Evolutionary conservation across 192 early-diverging fungal species (phyloP).

Genomic region (Backusella tarrabulga): DNA sequence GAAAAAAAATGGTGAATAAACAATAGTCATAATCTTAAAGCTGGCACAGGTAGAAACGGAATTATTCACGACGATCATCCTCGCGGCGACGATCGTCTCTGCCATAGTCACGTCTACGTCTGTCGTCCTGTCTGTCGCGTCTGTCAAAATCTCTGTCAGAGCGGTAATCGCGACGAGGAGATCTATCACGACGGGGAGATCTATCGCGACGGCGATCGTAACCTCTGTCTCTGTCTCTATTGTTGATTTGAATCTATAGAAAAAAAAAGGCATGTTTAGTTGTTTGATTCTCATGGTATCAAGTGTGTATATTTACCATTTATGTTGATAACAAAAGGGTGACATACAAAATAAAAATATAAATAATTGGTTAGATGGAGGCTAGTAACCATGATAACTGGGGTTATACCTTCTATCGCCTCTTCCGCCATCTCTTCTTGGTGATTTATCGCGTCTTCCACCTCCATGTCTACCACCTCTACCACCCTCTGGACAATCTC

Average conservation of each 20-base stretch:
- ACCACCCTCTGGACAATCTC: conserved; percentile 40
- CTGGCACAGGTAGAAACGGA: neutral
- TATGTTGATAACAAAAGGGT: too few relatives aligned
- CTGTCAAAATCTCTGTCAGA: neutral
- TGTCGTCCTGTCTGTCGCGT: neutral
- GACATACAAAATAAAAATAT: neutral
- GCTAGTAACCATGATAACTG: neutral
- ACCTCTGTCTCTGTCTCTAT: conserved; percentile 1
- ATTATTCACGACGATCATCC: neutral
- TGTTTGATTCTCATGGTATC: too few relatives aligned
- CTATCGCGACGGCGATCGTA: conserved; percentile 16
- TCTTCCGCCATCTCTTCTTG: conserved; percentile 17
- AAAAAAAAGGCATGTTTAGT: too few relatives aligned
- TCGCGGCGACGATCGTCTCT: neutral
- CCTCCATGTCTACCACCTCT: conserved; percentile 13
- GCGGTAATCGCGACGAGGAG: neutral
- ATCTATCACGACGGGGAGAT: conserved; percentile 9
- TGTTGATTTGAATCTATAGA: too few relatives aligned
- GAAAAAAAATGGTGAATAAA: neutral
- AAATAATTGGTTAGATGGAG: too few relatives aligned
- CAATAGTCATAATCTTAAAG: neutral
- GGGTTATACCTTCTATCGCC: conserved; percentile 28
- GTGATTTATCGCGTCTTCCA: conserved; percentile 2
- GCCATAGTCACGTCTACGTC: neutral
- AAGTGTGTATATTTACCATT: too few relatives aligned